phyloP scores from a whole-genome alignment of 2,329 filamentous ascomycete genomes.

The Fusarium nisikadoi region DNA sequence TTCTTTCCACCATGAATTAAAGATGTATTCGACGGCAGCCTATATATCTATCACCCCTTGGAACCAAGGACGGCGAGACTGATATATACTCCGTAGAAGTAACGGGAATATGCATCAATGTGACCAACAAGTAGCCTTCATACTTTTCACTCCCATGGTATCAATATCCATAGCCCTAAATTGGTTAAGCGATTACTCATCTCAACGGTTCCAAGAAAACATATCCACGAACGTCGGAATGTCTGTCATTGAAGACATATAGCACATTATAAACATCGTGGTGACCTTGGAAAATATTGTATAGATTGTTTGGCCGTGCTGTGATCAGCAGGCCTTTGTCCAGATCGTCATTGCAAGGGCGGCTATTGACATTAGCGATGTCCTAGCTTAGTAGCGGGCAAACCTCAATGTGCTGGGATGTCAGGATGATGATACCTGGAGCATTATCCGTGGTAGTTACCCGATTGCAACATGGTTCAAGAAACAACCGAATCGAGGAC shows the following conservation, averaged over 20 bases:
- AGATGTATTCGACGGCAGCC: not conserved
- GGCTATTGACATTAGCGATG: slow-evolving; percentile 14
- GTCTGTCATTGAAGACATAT: not conserved
- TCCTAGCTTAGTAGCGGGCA: slow-evolving; percentile 8
- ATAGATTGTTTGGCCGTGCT: slow-evolving; percentile 10
- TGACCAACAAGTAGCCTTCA: not conserved
- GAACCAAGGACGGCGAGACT: not conserved
- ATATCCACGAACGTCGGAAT: slow-evolving; percentile 9
- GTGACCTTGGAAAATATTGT: slow-evolving; percentile 1
- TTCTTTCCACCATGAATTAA: not conserved
- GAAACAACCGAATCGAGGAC: slow-evolving; percentile 8
- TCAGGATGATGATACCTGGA: not conserved
- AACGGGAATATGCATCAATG: not conserved
- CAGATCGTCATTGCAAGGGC: slow-evolving; percentile 33
- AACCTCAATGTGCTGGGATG: slow-evolving; percentile 3
- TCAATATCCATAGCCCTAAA: slow-evolving; percentile 4
- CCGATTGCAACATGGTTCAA: slow-evolving; percentile 12
- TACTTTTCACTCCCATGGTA: slow-evolving; percentile 11
- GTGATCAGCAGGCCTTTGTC: slow-evolving; percentile 21
- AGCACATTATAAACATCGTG: not conserved
- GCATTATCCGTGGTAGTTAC: slow-evolving; percentile 1
- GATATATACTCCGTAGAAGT: not conserved
- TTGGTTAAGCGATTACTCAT: slow-evolving; percentile 10
- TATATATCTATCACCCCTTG: not conserved
- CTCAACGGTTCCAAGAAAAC: slow-evolving; percentile 3